These are phyloP conservation scores for Solanum verrucosum DNA, from an alignment of 257 asterid species.

Conservation along the genomic window DNA sequence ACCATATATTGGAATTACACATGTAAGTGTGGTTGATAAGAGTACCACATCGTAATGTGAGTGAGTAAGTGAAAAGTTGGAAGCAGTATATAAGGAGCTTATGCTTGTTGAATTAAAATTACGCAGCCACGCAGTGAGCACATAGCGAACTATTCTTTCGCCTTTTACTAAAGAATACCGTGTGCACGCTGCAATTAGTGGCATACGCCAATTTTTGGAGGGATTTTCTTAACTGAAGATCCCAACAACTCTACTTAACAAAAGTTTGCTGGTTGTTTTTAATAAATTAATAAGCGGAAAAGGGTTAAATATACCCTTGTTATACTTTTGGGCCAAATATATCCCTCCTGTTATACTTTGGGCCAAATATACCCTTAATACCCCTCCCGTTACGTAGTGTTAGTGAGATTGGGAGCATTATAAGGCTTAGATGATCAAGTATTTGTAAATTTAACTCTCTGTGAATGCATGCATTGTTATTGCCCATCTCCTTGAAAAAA, in stretches of 20 bases:
- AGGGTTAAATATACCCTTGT: too few relatives aligned
- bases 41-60: background rate
- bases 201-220: background rate
- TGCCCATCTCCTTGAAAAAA: constrained; percentile 46
- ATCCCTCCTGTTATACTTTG: too few relatives aligned
- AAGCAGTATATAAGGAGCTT: background rate
- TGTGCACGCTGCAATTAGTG: background rate
- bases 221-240: too few relatives aligned
- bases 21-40: background rate
- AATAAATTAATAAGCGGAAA: too few relatives aligned
- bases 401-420: too few relatives aligned
- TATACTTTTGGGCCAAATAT: too few relatives aligned
- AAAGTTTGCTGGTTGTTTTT: too few relatives aligned
- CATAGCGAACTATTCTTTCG: background rate
- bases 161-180: background rate
- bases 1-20: too few relatives aligned
- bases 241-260: too few relatives aligned
- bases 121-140: background rate
- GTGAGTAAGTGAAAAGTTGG: background rate
- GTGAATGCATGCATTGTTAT: constrained; percentile 38
- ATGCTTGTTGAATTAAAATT: background rate
- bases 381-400: too few relatives aligned
- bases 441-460: background rate
- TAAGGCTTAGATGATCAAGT: too few relatives aligned
- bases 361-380: too few relatives aligned